Evolutionary conservation across 495 filamentous ascomycete genomes (phyloP).

Genomic region (Schizothecium vesticola): DNA sequence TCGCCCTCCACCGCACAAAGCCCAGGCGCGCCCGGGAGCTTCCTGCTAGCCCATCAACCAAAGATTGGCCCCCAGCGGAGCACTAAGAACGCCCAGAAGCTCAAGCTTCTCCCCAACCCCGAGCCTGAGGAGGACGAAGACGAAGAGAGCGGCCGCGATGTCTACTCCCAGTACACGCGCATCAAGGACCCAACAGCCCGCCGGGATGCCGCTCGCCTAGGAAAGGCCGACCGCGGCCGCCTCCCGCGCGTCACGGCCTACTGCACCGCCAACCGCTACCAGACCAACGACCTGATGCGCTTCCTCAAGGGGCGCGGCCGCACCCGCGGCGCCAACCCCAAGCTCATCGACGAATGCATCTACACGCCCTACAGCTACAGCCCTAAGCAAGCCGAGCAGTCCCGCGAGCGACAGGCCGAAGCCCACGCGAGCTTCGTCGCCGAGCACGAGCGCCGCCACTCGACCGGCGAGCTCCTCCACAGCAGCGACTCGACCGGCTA

Average conservation of each 20-base stretch:
- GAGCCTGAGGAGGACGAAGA: constrained; percentile 74
- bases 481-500: constrained; percentile 4
- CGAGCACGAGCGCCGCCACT: constrained; percentile 53
- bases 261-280: constrained; percentile 86
- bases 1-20: constrained; percentile 38
- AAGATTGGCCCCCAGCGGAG: constrained; percentile 96
- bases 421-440: constrained; percentile 45
- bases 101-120: constrained; percentile 89
- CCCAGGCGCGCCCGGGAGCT: constrained; percentile 22
- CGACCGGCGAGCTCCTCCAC: constrained; percentile 20
- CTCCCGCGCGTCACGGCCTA: constrained; percentile 92
- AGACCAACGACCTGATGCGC: constrained; percentile 78
- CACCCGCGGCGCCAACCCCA: constrained; percentile 72
- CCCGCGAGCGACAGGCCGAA: constrained; percentile 27
- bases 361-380: constrained; percentile 85
- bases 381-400: constrained; percentile 28
- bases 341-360: constrained; percentile 92
- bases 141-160: constrained; percentile 88
- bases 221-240: constrained; percentile 84
- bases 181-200: constrained; percentile 95
- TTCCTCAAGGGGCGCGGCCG: constrained; percentile 80
- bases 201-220: constrained; percentile 85
- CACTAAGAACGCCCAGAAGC: constrained; percentile 90
- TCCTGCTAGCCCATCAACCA: constrained; percentile 40
- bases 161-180: constrained; percentile 86